A percentile compares a stretch with the other conserved stretches of the same genome.
Conservation (phyloP, 1,139 yeast species). For the Pichia cactophila region DNA sequence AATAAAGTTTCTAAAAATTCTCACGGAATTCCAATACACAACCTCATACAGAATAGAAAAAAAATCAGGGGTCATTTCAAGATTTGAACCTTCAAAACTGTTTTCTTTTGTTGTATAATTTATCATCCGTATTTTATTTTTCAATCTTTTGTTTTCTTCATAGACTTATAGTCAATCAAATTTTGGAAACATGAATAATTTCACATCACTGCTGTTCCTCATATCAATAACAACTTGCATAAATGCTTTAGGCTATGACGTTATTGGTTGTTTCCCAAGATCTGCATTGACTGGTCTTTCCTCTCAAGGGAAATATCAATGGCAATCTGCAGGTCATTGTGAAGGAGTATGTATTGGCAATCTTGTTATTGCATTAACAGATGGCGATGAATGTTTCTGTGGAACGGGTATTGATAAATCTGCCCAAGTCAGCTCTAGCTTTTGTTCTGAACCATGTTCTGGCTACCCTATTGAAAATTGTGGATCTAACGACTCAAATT, state of each 20-base stretch:
- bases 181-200: not conserved
- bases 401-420: conserved; percentile 39
- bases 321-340: conserved; percentile 49
- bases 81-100: not conserved
- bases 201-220: not conserved
- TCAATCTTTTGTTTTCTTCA: not conserved
- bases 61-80: not conserved
- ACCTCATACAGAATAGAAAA: not conserved
- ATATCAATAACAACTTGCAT: not conserved
- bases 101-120: too few relatives aligned
- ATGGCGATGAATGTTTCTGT: conserved; percentile 56
- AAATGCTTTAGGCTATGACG: not conserved
- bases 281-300: conserved; percentile 18
- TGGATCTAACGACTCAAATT: conserved; percentile 44
- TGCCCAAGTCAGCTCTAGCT: conserved; percentile 29
- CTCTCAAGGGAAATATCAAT: conserved; percentile 29
- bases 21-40: not conserved
- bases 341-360: conserved; percentile 37
- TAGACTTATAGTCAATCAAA: not conserved
- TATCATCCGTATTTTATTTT: not conserved
- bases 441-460: conserved; percentile 44
- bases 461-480: conserved; percentile 55
- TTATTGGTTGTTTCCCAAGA: conserved; percentile 22
- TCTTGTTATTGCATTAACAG: conserved; percentile 45
- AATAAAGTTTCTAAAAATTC: not conserved